Evolutionary conservation across 495 filamentous ascomycete genomes (phyloP).

Genomic region (Penicillium waksmanii): DNA sequence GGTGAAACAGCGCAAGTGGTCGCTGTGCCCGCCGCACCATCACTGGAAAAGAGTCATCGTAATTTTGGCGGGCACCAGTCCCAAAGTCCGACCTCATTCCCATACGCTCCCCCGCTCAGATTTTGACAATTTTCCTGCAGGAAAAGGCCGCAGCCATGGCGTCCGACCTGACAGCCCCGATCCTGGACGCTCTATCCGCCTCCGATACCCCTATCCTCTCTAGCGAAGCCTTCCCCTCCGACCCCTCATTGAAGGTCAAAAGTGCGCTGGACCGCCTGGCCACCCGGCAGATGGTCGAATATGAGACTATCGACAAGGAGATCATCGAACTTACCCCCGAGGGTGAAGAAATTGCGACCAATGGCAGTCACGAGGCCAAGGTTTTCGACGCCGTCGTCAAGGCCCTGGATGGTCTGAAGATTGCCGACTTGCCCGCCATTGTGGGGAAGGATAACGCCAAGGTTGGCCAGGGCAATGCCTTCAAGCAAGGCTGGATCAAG

Average conservation of each 20-base stretch:
- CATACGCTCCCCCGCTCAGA: constrained; percentile 14
- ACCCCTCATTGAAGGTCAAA: constrained; percentile 74
- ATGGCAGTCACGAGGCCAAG: constrained; percentile 93
- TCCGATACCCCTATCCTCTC: constrained; percentile 69
- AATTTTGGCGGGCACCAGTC: constrained; percentile 26
- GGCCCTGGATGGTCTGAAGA: constrained; percentile 76
- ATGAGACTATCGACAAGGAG: constrained; percentile 80
- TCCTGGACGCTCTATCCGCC: constrained; percentile 69
- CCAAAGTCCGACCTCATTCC: constrained; percentile 6
- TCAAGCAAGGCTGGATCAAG: constrained; percentile 95
- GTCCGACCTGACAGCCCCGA: constrained; percentile 64
- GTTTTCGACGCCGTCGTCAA: constrained; percentile 85
- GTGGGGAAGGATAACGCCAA: constrained; percentile 85
- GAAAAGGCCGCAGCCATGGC: constrained; percentile 51
- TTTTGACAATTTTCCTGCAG: constrained; percentile 27
- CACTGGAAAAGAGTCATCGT: constrained; percentile 35
- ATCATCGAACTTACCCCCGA: constrained; percentile 78
- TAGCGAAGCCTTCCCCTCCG: constrained; percentile 72
- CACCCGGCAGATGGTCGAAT: constrained; percentile 82
- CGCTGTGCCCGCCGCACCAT: constrained; percentile 25
- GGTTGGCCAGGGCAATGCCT: constrained; percentile 92
- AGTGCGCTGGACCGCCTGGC: constrained; percentile 83
- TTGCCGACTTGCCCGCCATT: constrained; percentile 74
- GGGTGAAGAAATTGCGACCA: constrained; percentile 72
- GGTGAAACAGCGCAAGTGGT: constrained; percentile 31